A percentile compares a stretch with the other conserved stretches of the same genome.
Conservation (phyloP, 306 rosid genomes). For the Lathyrus sativus region DNA sequence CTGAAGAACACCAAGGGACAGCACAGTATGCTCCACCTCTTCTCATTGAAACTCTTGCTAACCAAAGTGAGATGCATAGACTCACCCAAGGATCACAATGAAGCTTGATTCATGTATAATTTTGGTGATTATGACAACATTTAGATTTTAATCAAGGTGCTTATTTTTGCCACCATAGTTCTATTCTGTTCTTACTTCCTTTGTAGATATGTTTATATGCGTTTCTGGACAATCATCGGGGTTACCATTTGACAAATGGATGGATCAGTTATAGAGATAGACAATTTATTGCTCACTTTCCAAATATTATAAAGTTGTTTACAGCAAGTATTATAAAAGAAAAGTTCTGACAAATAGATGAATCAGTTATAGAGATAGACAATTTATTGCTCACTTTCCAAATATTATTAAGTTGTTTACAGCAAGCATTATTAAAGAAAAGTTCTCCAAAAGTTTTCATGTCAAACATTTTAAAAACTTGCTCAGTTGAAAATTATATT, state of each 20-base stretch:
- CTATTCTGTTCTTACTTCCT: slow-evolving; percentile 27
- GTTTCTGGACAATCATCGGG: slow-evolving; percentile 25
- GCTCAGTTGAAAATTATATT: too few species aligned
- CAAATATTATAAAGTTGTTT: too few species aligned
- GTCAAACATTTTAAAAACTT: too few species aligned
- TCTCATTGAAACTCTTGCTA: slow-evolving; percentile 81
- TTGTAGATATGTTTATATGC: slow-evolving; percentile 39
- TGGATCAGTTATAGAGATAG: not conserved
- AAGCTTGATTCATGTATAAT: slow-evolving; percentile 24
- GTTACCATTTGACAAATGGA: slow-evolving; percentile 17
- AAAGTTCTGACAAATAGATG: not conserved
- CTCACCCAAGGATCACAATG: slow-evolving; percentile 73
- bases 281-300: too few species aligned
- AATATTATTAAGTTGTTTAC: too few species aligned
- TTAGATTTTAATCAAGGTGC: slow-evolving; percentile 38
- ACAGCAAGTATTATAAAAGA: too few species aligned
- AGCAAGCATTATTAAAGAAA: too few species aligned
- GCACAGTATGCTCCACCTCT: slow-evolving; percentile 98
- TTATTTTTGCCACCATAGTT: slow-evolving; percentile 43
- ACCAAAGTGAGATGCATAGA: slow-evolving; percentile 91
- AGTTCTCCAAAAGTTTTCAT: too few species aligned
- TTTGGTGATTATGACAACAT: slow-evolving; percentile 35
- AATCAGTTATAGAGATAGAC: not conserved
- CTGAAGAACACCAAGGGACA: slow-evolving; percentile 96
- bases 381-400: too few species aligned